phyloP scores from a whole-genome alignment of 2,329 filamentous ascomycete species.

The Botrytis medusae region DNA sequence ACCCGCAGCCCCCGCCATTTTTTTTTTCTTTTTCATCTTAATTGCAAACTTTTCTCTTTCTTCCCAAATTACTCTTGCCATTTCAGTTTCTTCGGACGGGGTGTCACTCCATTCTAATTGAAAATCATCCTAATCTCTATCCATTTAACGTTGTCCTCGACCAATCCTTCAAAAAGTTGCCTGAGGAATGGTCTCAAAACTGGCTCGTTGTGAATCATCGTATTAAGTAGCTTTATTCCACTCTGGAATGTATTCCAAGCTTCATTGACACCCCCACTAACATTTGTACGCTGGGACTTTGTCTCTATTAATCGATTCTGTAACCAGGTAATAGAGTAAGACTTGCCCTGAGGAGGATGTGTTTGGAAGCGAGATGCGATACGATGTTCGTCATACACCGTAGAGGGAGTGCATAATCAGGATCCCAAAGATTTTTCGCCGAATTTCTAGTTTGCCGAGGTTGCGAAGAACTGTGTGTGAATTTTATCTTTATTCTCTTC shows the following conservation, averaged over 20 bases:
- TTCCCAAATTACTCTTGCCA: conserved; percentile 59
- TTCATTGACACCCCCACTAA: conserved; percentile 59
- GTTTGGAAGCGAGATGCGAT: not conserved
- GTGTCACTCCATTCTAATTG: conserved; percentile 49
- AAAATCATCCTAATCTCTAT: conserved; percentile 67
- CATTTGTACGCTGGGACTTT: not conserved
- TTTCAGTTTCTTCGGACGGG: conserved; percentile 38
- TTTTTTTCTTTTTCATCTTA: conserved; percentile 70
- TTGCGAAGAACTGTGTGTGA: not conserved
- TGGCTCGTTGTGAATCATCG: conserved; percentile 81
- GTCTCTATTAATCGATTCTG: conserved; percentile 58
- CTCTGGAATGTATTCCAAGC: conserved; percentile 78
- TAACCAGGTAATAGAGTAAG: conserved; percentile 74
- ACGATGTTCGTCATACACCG: not conserved
- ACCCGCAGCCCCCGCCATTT: conserved; percentile 78
- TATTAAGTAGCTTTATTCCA: conserved; percentile 69
- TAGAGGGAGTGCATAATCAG: not conserved
- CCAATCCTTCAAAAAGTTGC: conserved; percentile 65
- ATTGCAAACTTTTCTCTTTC: conserved; percentile 66
- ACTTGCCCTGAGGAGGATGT: conserved; percentile 52
- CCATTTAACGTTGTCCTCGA: conserved; percentile 77
- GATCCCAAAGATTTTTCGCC: conserved; percentile 50
- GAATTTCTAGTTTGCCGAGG: conserved; percentile 4
- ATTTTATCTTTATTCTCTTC: not conserved
- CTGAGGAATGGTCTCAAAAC: conserved; percentile 76